phyloP scores from a whole-genome alignment of 163 green algal genomes.

The Chlorella variabilis region DNA sequence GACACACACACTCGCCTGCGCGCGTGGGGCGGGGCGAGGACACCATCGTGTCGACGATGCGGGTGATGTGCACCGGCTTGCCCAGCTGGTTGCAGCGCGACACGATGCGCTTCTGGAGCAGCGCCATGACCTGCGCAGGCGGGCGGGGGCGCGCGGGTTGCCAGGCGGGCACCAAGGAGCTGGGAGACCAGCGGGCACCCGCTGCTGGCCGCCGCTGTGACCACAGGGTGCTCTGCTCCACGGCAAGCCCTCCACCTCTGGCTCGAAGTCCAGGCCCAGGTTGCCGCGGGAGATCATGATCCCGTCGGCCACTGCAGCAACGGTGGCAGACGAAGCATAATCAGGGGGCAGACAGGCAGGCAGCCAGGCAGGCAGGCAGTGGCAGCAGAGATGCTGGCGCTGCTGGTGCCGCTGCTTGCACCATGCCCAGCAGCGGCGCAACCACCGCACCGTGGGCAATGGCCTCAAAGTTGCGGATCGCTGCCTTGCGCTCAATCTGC shows the following conservation, averaged over 20 bases:
- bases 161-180: no score
- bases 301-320: slow-evolving; percentile 56
- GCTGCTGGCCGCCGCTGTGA: slow-evolving; percentile 45
- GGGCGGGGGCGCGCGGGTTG: no score
- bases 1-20: slow-evolving; percentile 46
- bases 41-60: slow-evolving; percentile 68
- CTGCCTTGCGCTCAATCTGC: slow-evolving; percentile 71
- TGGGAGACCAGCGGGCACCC: not conserved
- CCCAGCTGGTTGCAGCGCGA: slow-evolving; percentile 73
- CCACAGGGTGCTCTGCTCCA: slow-evolving; percentile 68
- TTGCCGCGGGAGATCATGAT: slow-evolving; percentile 88
- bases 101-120: slow-evolving; percentile 91
- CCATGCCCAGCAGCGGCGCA: not conserved
- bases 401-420: no score
- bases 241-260: slow-evolving; percentile 56
- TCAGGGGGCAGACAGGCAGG: not conserved
- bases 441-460: slow-evolving; percentile 66
- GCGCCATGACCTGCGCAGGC: slow-evolving; percentile 57
- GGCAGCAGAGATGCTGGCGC: not conserved
- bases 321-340: no score
- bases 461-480: slow-evolving; percentile 79
- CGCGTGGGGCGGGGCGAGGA: slow-evolving; percentile 77
- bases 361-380: not conserved
- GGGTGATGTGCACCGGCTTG: slow-evolving; percentile 67
- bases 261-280: slow-evolving; percentile 84